Conservation (phyloP, 1,139 yeast species). For the Zygoascus sp. region DNA sequence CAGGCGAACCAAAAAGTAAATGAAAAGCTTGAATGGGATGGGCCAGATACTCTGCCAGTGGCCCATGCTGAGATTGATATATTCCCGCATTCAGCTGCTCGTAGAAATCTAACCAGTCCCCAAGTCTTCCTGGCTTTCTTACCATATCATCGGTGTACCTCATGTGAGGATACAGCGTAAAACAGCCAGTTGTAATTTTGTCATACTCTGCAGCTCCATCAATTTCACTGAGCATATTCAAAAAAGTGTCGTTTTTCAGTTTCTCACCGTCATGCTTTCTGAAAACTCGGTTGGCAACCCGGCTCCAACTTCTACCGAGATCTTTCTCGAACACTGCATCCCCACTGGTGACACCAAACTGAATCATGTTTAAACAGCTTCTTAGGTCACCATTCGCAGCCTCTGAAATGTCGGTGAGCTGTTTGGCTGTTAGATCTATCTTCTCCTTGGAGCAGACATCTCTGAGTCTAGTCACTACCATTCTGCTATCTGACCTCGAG, state of each 20-base stretch:
- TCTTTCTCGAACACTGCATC: constrained; percentile 23
- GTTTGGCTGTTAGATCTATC: constrained; percentile 36
- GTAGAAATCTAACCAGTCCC: constrained; percentile 75
- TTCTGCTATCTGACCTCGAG: constrained; percentile 52
- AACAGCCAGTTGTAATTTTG: constrained; percentile 65
- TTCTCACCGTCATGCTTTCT: constrained; percentile 40
- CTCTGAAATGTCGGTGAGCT: constrained; percentile 56
- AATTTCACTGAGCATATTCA: constrained; percentile 45
- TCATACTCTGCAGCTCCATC: constrained; percentile 50
- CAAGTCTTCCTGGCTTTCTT: constrained; percentile 55
- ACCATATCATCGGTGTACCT: constrained; percentile 64
- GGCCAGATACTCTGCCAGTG: constrained; percentile 52
- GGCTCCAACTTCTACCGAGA: constrained; percentile 22
- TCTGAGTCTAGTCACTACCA: constrained; percentile 45
- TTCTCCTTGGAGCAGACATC: constrained; percentile 50
- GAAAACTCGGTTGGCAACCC: constrained; percentile 29
- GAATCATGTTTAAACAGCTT: constrained; percentile 79
- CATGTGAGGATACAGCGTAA: constrained; percentile 53
- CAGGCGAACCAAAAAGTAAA: constrained; percentile 60
- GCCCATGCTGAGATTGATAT: constrained; percentile 44
- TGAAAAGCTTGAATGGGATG: constrained; percentile 61
- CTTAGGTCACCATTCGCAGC: constrained; percentile 80
- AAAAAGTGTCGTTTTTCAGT: constrained; percentile 39
- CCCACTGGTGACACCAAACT: constrained; percentile 48
- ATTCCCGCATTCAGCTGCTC: constrained; percentile 48